phyloP scores from a whole-genome alignment of 495 filamentous ascomycete species.

The Talaromyces wortmannii region DNA sequence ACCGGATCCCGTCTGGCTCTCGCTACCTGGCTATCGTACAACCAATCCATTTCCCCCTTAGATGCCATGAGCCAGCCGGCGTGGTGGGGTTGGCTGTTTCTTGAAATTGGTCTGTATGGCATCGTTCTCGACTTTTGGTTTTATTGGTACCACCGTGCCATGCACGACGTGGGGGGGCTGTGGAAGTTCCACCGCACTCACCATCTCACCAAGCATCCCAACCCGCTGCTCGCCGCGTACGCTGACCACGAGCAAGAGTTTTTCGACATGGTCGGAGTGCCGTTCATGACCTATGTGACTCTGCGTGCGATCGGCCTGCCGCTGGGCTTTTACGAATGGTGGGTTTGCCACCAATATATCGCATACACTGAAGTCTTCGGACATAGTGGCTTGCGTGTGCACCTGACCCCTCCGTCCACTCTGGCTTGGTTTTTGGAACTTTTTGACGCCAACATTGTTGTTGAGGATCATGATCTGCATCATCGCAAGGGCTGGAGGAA shows the following conservation, averaged over 20 bases:
- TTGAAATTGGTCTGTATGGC: conserved; percentile 25
- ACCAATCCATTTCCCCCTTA: neutral
- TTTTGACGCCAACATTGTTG: conserved; percentile 24
- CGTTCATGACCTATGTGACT: conserved; percentile 25
- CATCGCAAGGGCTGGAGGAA: conserved; percentile 34
- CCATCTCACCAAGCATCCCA: conserved; percentile 33
- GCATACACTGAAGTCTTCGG: conserved; percentile 26
- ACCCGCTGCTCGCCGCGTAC: conserved; percentile 26
- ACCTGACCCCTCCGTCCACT: conserved; percentile 21
- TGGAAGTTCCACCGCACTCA: conserved; percentile 37
- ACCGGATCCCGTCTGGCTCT: conserved; percentile 27
- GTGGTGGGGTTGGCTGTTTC: conserved; percentile 18
- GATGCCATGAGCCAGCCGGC: conserved; percentile 36
- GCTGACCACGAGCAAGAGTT: conserved; percentile 32
- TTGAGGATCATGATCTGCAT: conserved; percentile 34
- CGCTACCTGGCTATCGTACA: conserved; percentile 23
- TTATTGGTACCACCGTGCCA: conserved; percentile 32
- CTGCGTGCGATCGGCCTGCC: conserved; percentile 25
- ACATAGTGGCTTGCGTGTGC: conserved; percentile 26
- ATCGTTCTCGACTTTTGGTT: conserved; percentile 36
- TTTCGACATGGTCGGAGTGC: conserved; percentile 28
- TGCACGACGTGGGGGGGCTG: conserved; percentile 23
- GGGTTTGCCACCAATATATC: conserved; percentile 32
- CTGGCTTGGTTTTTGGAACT: conserved; percentile 19
- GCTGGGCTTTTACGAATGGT: conserved; percentile 35